Percentiles rank a stretch among this genome's conserved stretches.
These are phyloP conservation scores for Aspergillus udagawae DNA, from an alignment of 2,329 filamentous ascomycete species.

Conservation along the genomic window DNA sequence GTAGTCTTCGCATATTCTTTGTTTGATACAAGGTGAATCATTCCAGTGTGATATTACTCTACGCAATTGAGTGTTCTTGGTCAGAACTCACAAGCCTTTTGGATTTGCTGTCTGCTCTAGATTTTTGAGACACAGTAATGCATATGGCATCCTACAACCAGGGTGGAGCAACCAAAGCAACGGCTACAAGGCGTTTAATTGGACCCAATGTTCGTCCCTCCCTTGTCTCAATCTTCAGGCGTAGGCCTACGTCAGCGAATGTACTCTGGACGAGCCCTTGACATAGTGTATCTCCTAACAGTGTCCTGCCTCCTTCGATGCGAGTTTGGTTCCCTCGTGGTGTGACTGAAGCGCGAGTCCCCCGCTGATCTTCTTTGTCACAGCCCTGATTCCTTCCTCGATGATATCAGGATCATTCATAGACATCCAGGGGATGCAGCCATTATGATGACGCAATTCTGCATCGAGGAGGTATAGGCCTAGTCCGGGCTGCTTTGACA, in stretches of 20 bases:
- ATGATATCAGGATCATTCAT: slow-evolving; percentile 17
- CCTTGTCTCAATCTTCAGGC: neutral
- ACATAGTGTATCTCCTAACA: neutral
- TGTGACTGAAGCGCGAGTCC: neutral
- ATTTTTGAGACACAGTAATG: neutral
- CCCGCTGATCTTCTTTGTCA: neutral
- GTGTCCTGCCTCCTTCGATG: neutral
- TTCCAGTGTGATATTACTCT: neutral
- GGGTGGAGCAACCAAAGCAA: neutral
- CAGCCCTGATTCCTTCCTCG: neutral
- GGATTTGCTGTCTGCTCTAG: neutral
- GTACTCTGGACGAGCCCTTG: neutral
- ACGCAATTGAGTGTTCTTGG: neutral
- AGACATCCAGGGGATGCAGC: slow-evolving; percentile 8
- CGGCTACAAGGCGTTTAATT: neutral
- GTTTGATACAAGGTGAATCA: neutral
- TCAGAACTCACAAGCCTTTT: neutral
- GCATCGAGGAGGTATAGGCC: slow-evolving; percentile 18
- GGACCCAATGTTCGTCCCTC: neutral
- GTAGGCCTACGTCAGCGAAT: neutral
- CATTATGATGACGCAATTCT: slow-evolving; percentile 13
- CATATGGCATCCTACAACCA: neutral
- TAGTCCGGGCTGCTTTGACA: slow-evolving; percentile 20
- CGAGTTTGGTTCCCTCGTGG: neutral
- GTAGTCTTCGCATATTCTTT: neutral